Percentiles rank a stretch among this genome's conserved stretches.
Conservation (phyloP, 83 land plant genomes). For the Diphasiastrum complanatum region DNA sequence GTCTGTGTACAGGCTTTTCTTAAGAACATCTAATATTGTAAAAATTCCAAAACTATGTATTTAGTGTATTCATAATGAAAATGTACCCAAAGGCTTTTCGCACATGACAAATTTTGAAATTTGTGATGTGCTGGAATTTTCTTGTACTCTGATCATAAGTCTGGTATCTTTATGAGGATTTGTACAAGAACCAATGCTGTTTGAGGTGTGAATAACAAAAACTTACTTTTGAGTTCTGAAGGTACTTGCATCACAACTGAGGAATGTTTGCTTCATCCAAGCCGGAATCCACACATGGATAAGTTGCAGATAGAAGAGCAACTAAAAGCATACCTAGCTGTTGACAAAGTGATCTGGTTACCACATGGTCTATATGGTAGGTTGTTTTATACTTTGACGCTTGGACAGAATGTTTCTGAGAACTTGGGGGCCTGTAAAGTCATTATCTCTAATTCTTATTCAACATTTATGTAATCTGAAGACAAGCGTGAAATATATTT, state of each 20-base stretch:
- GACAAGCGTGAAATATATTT: no score
- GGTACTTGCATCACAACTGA: slow-evolving; percentile 97
- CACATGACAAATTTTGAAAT: no score
- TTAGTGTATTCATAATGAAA: no score
- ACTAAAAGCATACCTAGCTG: slow-evolving; percentile 70
- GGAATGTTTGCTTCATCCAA: slow-evolving; percentile 82
- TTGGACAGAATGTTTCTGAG: neutral
- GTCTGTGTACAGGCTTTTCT: no score
- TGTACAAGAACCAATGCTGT: no score
- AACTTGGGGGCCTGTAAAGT: neutral
- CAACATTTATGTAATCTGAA: neutral
- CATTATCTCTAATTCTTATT: neutral
- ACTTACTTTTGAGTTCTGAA: slow-evolving; percentile 31
- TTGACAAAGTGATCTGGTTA: slow-evolving; percentile 82
- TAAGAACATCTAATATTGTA: no score
- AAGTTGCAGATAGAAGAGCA: slow-evolving; percentile 70
- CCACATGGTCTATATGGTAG: slow-evolving; percentile 84
- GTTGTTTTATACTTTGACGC: neutral
- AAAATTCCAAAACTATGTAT: no score
- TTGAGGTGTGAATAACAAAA: neutral
- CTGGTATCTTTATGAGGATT: no score
- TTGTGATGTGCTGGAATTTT: no score
- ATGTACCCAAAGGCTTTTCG: no score
- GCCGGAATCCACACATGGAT: slow-evolving; percentile 65
- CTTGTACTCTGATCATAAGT: no score